Base-by-base conservation (phyloP, 306 rosid genomes). In the Cucurbita pepo region DNA sequence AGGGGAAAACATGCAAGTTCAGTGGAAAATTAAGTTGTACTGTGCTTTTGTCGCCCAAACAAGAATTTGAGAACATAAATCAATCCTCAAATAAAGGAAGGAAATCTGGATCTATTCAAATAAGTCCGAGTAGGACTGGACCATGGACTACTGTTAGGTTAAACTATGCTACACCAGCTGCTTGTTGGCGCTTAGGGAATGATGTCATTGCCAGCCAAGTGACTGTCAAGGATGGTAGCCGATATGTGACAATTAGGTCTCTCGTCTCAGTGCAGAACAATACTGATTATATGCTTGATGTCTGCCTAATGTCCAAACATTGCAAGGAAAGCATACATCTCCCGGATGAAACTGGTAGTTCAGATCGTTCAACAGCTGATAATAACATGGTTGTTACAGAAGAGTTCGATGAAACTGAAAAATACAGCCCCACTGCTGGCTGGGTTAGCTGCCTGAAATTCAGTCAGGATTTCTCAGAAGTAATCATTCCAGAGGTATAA, bases 61-160 rank as follows among this genome's bases (percentile, higher is more conserved):
- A 85, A 61, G 96, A 87, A 70, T 81, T 48, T 56, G 91, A 84
- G 76, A 79, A 56, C 73, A 76, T 69, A 64, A 69, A 73, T 72
- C 87, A 85, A 73, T 69, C 75, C 45, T 77, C 78, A 58, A 57
- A 36, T 74, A 10, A 43, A 73, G 77, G 79, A 53, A 77, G 74
- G 69, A 87, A 85, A 79, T 82, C 97, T 78, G 97, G 99, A 50
- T 86, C 83, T 83, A 87, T 94, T 83, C 99, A 94, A 80, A 94
- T 94, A 50, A 94, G 99, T 83, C 99, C 99, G 43, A 82, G 88
- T 77, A 89, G 83, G 80, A 94, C 83, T 79, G 99, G 99, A 62
- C 97, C 99, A 73, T 94, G 99, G 99, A 94, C 99, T 51, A 84
- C 95, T 25, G 99, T 94, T 76, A 86, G 99, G 83, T 85, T 94